Conservation (phyloP, 2,329 filamentous ascomycete species). For the Beauveria caledonica region DNA sequence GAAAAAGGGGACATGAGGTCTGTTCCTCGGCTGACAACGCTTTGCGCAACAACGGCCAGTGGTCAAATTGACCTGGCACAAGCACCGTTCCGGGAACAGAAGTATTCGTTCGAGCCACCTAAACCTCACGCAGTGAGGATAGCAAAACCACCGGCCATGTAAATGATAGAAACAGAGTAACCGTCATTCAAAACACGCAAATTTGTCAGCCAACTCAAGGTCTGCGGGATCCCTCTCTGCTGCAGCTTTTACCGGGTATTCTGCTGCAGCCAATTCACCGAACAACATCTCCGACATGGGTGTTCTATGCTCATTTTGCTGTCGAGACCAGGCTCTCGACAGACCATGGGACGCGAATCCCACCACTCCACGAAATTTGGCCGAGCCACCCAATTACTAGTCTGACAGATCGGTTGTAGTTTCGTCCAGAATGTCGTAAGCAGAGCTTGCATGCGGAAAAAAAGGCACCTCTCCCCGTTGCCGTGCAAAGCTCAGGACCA, state of each 20-base stretch:
- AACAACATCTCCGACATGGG: not conserved
- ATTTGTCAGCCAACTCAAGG: slow-evolving; percentile 2
- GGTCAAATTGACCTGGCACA: not conserved
- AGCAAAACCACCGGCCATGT: not conserved
- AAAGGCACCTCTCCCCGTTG: not conserved
- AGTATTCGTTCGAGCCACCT: not conserved
- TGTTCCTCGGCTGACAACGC: not conserved
- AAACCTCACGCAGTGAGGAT: not conserved
- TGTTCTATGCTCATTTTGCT: not conserved
- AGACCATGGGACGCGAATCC: not conserved
- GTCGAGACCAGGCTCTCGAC: not conserved
- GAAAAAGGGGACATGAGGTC: slow-evolving; percentile 14
- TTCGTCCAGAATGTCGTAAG: not conserved
- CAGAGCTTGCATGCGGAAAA: not conserved
- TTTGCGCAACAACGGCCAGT: not conserved
- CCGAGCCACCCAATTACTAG: not conserved
- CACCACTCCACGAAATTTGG: slow-evolving; percentile 1
- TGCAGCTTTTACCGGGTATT: not conserved
- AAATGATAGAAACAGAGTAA: slow-evolving; percentile 11
- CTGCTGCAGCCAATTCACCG: not conserved
- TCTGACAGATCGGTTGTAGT: not conserved
- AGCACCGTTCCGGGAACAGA: not conserved
- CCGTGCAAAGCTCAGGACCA: not conserved
- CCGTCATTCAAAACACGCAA: slow-evolving; percentile 8
- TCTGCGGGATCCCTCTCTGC: not conserved